Evolutionary conservation across 768 basidiomycete genomes (phyloP), one percentile per base, ranked within the genome.

Genomic region (Hygrophorus pudorinus): DNA sequence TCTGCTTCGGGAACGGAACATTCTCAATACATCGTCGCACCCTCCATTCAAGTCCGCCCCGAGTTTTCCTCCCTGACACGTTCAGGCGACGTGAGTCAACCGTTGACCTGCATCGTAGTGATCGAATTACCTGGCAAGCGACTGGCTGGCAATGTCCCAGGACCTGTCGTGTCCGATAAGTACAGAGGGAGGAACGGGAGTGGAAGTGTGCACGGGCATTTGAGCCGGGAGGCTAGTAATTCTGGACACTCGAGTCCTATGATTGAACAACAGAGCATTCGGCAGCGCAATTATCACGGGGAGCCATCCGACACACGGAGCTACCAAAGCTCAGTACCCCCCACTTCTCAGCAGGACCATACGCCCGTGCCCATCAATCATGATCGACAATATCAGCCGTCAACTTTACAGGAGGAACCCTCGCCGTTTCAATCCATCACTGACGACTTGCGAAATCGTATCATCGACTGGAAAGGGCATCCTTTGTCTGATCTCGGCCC

Each of bases 381-480:
- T 16, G 31, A 30, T 24, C 38, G 33, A 5, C 46, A 47, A 42
- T 17, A 36, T 13, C 36, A 17, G n/a, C 18, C 17, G 16, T 18
- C 37, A 20, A 5, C 24, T 27, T 2, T 69, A 43, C 65, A 66
- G 34, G 65, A 70, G 10, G 79, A 83, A 51, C 78, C 85, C 32
- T 81, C 82, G 17, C 82, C 88, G 3, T 93, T 97, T 64, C 71
- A 63, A 18, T 73, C 79, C 31, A 87, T 96, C 58, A 85, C 91
- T 2, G 84, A 87, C 45, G 94, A 98, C 60, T 75, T 99, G 31
- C 74, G 83, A 51, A 80, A 78, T 57, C 80, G 96, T 31, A 91
- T 98, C 53, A 83, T 86, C 45, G 92, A 96, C 65, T 97, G 93
- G 88, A 94, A 94, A 59, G 90, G 89, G 0, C 92, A 92, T 56